A percentile compares a stretch with the other conserved stretches of the same genome.
These are phyloP conservation scores for Penicillium pancosmium DNA, from an alignment of 495 filamentous ascomycete genomes.

Conservation along the genomic window DNA sequence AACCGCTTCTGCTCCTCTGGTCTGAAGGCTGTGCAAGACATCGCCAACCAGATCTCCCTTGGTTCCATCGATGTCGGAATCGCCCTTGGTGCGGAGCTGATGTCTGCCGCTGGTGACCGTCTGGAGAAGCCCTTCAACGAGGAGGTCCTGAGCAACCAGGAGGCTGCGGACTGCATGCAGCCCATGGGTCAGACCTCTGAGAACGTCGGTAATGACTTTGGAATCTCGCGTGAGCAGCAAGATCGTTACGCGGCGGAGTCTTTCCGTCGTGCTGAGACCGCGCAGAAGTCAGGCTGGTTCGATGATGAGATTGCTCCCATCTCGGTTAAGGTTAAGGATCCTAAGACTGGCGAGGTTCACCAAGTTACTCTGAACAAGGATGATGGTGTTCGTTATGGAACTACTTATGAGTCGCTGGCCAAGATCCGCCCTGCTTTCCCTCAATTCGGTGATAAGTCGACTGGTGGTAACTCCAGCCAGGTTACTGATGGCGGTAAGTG, in stretches of 20 bases:
- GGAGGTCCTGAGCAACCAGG: slow-evolving; percentile 72
- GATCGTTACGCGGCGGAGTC: slow-evolving; percentile 86
- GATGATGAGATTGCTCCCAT: slow-evolving; percentile 95
- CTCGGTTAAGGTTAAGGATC: slow-evolving; percentile 76
- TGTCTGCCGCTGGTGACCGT: slow-evolving; percentile 72
- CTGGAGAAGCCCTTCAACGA: slow-evolving; percentile 75
- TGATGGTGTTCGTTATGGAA: slow-evolving; percentile 87
- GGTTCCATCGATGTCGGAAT: slow-evolving; percentile 87
- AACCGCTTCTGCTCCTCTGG: slow-evolving; percentile 98
- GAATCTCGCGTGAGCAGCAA: slow-evolving; percentile 75
- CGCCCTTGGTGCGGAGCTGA: slow-evolving; percentile 85
- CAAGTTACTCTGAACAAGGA: slow-evolving; percentile 79
- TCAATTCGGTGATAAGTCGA: slow-evolving; percentile 82
- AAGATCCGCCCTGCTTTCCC: slow-evolving; percentile 95
- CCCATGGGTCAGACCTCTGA: slow-evolving; percentile 98
- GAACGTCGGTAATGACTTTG: slow-evolving; percentile 92
- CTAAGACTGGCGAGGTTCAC: slow-evolving; percentile 75
- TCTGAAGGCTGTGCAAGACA: slow-evolving; percentile 90
- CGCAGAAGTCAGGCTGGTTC: slow-evolving; percentile 91
- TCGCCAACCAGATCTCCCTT: slow-evolving; percentile 81
- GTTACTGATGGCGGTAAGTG: slow-evolving; percentile 81
- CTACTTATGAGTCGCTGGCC: slow-evolving; percentile 74
- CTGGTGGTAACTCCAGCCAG: slow-evolving; percentile 94
- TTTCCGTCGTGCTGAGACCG: slow-evolving; percentile 80
- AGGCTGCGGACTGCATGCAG: slow-evolving; percentile 84